Conservation (phyloP, 805 yeast species). For the Komagataella pseudopastoris region DNA sequence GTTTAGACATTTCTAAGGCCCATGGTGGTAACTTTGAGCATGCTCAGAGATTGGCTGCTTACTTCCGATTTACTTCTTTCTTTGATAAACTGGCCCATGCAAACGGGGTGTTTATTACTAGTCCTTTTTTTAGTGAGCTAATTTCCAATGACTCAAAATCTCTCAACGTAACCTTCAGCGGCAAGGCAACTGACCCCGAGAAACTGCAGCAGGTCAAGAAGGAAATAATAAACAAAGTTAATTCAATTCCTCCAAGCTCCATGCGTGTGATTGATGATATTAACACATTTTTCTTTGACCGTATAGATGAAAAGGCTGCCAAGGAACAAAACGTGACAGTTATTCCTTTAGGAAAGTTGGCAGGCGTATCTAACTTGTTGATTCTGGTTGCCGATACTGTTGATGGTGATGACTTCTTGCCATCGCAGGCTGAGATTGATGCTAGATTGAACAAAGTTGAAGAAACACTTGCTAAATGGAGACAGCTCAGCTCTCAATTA, state of each 20-base stretch:
- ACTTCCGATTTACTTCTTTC: slow-evolving; percentile 38
- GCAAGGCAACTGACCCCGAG: slow-evolving; percentile 9
- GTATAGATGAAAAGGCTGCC: slow-evolving; percentile 31
- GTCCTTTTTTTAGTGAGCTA: slow-evolving; percentile 33
- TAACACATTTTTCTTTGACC: slow-evolving; percentile 42
- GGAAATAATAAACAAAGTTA: slow-evolving; percentile 60
- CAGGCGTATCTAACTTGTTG: slow-evolving; percentile 29
- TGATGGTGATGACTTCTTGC: slow-evolving; percentile 58
- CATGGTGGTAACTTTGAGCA: slow-evolving; percentile 72
- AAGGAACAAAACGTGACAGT: slow-evolving; percentile 35
- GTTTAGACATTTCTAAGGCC: slow-evolving; percentile 76
- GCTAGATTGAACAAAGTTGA: slow-evolving; percentile 42
- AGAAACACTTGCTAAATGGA: slow-evolving; percentile 38
- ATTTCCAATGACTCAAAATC: slow-evolving; percentile 22
- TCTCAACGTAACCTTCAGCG: slow-evolving; percentile 17
- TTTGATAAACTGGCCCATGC: slow-evolving; percentile 30
- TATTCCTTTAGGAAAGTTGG: slow-evolving; percentile 41
- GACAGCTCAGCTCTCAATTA: slow-evolving; percentile 43
- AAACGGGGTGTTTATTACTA: slow-evolving; percentile 27
- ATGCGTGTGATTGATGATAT: slow-evolving; percentile 48
- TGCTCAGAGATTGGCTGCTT: slow-evolving; percentile 63
- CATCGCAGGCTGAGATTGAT: slow-evolving; percentile 45
- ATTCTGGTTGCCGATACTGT: slow-evolving; percentile 37
- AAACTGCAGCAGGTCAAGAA: slow-evolving; percentile 44
- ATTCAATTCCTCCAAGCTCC: slow-evolving; percentile 54